Conservation (phyloP, 2,329 filamentous ascomycete genomes). For the Cladosporium sp. region DNA sequence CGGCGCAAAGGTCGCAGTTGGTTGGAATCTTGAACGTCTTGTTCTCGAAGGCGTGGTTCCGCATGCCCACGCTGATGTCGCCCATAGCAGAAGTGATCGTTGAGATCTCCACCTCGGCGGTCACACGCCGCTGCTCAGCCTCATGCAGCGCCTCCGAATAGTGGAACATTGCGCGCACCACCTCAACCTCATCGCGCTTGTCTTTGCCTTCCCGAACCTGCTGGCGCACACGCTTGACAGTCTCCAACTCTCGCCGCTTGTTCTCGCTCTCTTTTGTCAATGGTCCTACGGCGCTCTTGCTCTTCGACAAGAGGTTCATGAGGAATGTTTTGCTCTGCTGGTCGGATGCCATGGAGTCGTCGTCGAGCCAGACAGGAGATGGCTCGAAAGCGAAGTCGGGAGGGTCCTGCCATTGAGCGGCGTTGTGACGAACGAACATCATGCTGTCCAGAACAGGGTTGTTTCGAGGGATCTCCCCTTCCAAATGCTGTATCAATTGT, state of each 20-base stretch:
- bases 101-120: conserved; percentile 87
- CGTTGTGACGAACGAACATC: conserved; percentile 97
- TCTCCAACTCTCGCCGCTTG: conserved; percentile 82
- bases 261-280: conserved; percentile 80
- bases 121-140: conserved; percentile 78
- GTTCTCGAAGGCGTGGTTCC: conserved; percentile 97
- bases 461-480: conserved; percentile 82
- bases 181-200: conserved; percentile 82
- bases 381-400: conserved; percentile 84
- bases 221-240: conserved; percentile 70
- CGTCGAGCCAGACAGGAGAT: conserved; percentile 95
- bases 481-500: conserved; percentile 69
- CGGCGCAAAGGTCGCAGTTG: conserved; percentile 94
- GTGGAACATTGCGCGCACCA: conserved; percentile 79
- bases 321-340: conserved; percentile 86
- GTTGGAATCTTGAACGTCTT: conserved; percentile 99
- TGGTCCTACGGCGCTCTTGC: conserved; percentile 79
- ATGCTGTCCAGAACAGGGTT: conserved; percentile 87
- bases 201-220: conserved; percentile 79
- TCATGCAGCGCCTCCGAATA: conserved; percentile 84
- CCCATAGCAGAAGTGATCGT: conserved; percentile 91
- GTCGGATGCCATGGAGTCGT: conserved; percentile 81
- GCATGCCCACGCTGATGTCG: conserved; percentile 86
- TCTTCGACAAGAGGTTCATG: conserved; percentile 88
- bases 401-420: conserved; percentile 78